phyloP scores from a whole-genome alignment of 1,284 basidiomycete species.

The Malassezia obtusa region DNA sequence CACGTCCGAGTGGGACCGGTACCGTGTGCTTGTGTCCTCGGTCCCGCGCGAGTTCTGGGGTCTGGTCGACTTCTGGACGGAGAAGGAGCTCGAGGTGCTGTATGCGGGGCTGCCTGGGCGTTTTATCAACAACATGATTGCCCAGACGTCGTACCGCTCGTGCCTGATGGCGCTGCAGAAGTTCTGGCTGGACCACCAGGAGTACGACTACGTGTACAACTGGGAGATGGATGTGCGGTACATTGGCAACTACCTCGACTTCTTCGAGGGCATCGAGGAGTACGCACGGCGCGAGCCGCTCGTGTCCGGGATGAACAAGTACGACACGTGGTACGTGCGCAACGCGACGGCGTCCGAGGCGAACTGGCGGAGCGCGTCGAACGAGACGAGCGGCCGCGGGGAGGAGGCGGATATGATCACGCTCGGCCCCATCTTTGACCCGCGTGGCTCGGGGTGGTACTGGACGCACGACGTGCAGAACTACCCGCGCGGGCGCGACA shows the following conservation, averaged over 20 bases:
- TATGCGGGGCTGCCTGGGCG: slow-evolving; percentile 45
- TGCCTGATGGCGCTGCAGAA: slow-evolving; percentile 47
- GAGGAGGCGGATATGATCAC: slow-evolving; percentile 47
- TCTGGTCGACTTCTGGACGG: slow-evolving; percentile 47
- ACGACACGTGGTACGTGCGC: slow-evolving; percentile 45
- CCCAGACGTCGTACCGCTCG: slow-evolving; percentile 47
- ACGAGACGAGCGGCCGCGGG: slow-evolving; percentile 27
- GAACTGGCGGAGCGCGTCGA: slow-evolving; percentile 38
- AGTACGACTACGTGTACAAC: slow-evolving; percentile 48
- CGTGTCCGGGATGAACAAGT: slow-evolving; percentile 46
- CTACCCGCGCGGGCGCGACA: slow-evolving; percentile 39
- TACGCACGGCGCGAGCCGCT: slow-evolving; percentile 44
- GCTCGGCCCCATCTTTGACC: slow-evolving; percentile 46
- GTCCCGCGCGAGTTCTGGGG: slow-evolving; percentile 48
- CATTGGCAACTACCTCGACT: slow-evolving; percentile 47
- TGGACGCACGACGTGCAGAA: slow-evolving; percentile 49
- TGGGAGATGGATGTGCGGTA: slow-evolving; percentile 49
- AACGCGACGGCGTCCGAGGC: slow-evolving; percentile 40
- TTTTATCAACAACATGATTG: slow-evolving; percentile 48
- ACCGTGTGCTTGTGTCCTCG: slow-evolving; percentile 40
- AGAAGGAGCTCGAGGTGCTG: slow-evolving; percentile 46
- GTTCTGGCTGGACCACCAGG: slow-evolving; percentile 47
- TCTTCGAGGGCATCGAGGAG: slow-evolving; percentile 44
- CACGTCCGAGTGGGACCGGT: slow-evolving; percentile 47
- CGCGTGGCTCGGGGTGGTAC: slow-evolving; percentile 47